A percentile compares a stretch with the other conserved stretches of the same genome.
phyloP scores from a whole-genome alignment of 2,329 filamentous ascomycete species.

The Aspergillus puulaauensis region DNA sequence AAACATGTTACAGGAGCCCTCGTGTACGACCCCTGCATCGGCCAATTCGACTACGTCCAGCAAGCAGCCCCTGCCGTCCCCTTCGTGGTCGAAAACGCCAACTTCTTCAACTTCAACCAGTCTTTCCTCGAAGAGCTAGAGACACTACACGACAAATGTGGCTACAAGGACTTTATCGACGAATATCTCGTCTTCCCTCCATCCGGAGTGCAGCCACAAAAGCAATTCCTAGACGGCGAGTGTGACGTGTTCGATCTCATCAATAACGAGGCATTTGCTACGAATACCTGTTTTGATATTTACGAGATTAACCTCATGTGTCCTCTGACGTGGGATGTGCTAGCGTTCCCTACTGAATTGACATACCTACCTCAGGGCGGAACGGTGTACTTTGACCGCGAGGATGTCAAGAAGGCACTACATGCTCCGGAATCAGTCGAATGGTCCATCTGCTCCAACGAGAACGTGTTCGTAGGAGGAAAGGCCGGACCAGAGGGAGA shows the following conservation, averaged over 20 bases:
- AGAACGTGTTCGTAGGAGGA: slow-evolving; percentile 47
- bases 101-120: slow-evolving; percentile 47
- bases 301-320: slow-evolving; percentile 74
- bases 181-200: slow-evolving; percentile 56
- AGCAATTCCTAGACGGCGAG: slow-evolving; percentile 47
- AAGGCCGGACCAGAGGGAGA: slow-evolving; percentile 36
- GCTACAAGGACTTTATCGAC: slow-evolving; percentile 47
- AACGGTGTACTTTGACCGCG: slow-evolving; percentile 67
- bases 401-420: slow-evolving; percentile 67
- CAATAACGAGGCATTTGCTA: slow-evolving; percentile 50
- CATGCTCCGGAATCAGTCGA: slow-evolving; percentile 52
- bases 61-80: slow-evolving; percentile 40
- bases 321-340: slow-evolving; percentile 66
- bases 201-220: slow-evolving; percentile 56
- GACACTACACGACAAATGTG: slow-evolving; percentile 44
- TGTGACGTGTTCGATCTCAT: slow-evolving; percentile 63
- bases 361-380: slow-evolving; percentile 63
- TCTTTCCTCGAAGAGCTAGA: slow-evolving; percentile 44
- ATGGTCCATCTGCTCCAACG: slow-evolving; percentile 36
- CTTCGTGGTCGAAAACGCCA: slow-evolving; percentile 43
- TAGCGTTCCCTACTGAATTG: slow-evolving; percentile 58
- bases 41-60: slow-evolving; percentile 34
- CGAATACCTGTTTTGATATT: slow-evolving; percentile 78
- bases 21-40: slow-evolving; percentile 69
- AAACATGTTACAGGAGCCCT: slow-evolving; percentile 45